Evolutionary conservation across 179 eudicot species (phyloP).

Genomic region (Drosera spatulata): DNA sequence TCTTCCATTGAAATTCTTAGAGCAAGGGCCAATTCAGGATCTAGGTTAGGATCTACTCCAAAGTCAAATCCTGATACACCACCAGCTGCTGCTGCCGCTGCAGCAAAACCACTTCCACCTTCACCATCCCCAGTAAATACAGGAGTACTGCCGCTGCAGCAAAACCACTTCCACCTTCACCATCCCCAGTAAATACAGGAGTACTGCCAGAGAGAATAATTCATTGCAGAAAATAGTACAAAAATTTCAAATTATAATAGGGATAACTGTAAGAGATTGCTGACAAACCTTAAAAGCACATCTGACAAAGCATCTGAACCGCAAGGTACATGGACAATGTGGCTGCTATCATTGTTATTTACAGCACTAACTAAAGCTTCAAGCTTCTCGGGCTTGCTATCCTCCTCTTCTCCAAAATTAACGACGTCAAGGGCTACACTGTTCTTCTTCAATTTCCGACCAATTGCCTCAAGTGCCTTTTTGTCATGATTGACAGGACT

Average conservation of each 20-base stretch:
- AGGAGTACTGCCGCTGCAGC: constrained; percentile 94
- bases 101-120: constrained; percentile 91
- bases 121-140: constrained; percentile 94
- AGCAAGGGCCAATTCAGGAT: constrained; percentile 98
- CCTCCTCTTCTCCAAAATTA: constrained; percentile 95
- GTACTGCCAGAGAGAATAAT: constrained; percentile 34
- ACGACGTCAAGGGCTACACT: constrained; percentile 96
- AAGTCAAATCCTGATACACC: constrained; percentile 89
- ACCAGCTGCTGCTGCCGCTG: constrained; percentile 88
- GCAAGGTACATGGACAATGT: constrained; percentile 82
- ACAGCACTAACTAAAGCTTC: constrained; percentile 87
- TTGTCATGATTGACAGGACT: constrained; percentile 90
- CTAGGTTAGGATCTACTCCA: constrained; percentile 97
- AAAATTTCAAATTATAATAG: too few relatives aligned
- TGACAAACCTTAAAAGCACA: constrained; percentile 66
- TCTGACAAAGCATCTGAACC: constrained; percentile 83
- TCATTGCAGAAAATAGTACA: neutral
- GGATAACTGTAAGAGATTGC: neutral
- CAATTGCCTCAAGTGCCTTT: constrained; percentile 78
- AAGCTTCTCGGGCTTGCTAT: constrained; percentile 78
- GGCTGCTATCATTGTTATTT: constrained; percentile 18
- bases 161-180: constrained; percentile 91
- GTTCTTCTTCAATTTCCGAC: constrained; percentile 83
- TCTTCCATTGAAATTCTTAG: constrained; percentile 11
- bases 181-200: constrained; percentile 93